phyloP scores from a whole-genome alignment of 2,329 filamentous ascomycete genomes.

The Aspergillus sojae region DNA sequence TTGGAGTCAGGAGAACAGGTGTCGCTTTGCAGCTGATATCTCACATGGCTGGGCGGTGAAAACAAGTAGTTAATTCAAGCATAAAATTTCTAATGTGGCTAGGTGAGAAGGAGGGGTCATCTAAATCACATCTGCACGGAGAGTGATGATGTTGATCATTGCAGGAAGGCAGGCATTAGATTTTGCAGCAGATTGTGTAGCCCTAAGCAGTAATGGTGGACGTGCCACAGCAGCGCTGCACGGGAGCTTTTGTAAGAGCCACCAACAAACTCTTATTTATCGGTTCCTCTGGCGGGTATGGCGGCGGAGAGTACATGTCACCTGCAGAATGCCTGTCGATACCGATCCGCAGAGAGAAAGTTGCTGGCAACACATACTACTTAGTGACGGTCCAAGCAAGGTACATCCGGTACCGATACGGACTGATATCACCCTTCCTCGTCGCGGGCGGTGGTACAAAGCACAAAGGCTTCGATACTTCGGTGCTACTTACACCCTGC shows the following conservation, averaged over 20 bases:
- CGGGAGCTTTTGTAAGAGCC: constrained; percentile 5
- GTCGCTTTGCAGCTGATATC: constrained; percentile 30
- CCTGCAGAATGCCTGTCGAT: constrained; percentile 20
- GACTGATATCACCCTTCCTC: constrained; percentile 7
- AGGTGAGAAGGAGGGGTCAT: background rate
- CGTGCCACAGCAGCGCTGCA: constrained; percentile 6
- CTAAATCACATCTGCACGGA: background rate
- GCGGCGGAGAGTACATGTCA: constrained; percentile 8
- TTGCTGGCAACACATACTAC: background rate
- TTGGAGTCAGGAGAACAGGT: constrained; percentile 8
- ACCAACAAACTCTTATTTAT: background rate
- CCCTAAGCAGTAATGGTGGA: background rate
- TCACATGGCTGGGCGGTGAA: constrained; percentile 24
- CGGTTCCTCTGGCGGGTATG: constrained; percentile 11
- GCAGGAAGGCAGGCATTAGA: background rate
- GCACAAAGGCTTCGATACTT: background rate
- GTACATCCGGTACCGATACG: constrained; percentile 6
- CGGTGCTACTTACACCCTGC: background rate
- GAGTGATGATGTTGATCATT: constrained; percentile 2
- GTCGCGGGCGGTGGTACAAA: background rate
- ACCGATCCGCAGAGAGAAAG: background rate
- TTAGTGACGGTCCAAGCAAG: constrained; percentile 1
- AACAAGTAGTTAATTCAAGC: background rate
- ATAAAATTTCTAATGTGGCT: background rate
- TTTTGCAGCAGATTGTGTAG: constrained; percentile 4